Percentiles rank a stretch among this genome's conserved stretches.
phyloP scores from a whole-genome alignment of 169 alveolate species.

The Eimeria mitis region DNA sequence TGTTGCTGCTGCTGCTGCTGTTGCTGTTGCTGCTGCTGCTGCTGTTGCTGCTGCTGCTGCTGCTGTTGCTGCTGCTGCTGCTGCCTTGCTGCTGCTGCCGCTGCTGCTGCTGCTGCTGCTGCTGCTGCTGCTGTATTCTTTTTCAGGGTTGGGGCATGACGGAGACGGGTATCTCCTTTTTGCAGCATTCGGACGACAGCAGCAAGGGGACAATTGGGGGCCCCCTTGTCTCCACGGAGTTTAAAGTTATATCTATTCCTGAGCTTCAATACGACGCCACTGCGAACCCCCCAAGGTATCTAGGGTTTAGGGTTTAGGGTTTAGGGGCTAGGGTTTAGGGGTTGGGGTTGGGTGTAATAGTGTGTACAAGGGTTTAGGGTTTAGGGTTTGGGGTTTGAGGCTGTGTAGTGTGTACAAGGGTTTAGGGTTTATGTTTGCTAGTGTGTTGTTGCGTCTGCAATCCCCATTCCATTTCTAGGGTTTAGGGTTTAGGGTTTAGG shows the following conservation, averaged over 20 bases:
- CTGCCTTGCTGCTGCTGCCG: too few relatives aligned
- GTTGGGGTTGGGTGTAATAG: too few relatives aligned
- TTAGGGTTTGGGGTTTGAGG: too few relatives aligned
- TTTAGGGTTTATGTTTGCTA: conserved; percentile 73
- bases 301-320: conserved; percentile 16
- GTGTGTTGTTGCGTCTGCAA: conserved; percentile 85
- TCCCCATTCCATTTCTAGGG: not conserved
- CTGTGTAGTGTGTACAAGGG: too few relatives aligned
- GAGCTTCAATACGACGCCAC: conserved; percentile 87
- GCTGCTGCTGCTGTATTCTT: too few relatives aligned
- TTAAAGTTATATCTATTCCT: conserved; percentile 89
- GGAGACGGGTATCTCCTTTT: conserved; percentile 89
- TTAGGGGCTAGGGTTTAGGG: not conserved
- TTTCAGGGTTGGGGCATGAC: conserved; percentile 90
- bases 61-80: not conserved
- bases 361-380: too few relatives aligned
- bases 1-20: too few relatives aligned
- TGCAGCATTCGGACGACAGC: conserved; percentile 78
- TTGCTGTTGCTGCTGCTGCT: too few relatives aligned
- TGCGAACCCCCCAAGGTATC: conserved; percentile 83
- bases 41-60: too few relatives aligned
- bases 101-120: too few relatives aligned
- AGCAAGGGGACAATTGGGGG: conserved; percentile 91
- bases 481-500: not conserved
- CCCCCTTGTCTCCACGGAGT: conserved; percentile 87